A percentile compares a stretch with the other conserved stretches of the same genome.
These are phyloP conservation scores for Verticillium nubilum DNA, from an alignment of 2,329 filamentous ascomycete species.

Conservation along the genomic window DNA sequence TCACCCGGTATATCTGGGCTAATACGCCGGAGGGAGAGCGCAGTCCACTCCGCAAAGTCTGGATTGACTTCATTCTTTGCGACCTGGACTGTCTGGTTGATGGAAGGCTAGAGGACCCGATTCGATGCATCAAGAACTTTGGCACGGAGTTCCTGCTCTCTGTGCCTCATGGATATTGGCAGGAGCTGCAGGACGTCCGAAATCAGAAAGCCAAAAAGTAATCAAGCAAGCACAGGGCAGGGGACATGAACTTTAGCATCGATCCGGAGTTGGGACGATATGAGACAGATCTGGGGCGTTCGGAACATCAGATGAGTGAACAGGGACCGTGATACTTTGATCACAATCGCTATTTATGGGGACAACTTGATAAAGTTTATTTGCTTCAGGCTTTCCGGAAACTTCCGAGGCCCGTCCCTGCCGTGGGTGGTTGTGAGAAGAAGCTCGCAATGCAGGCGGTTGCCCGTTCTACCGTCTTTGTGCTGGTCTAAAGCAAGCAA, in stretches of 20 bases:
- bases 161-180: background rate
- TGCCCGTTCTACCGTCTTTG: no score
- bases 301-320: background rate
- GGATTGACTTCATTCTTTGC: background rate
- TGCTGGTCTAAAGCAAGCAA: no score
- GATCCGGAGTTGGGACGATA: background rate
- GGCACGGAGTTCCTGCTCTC: background rate
- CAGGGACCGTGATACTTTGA: background rate
- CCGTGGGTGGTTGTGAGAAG: background rate
- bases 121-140: background rate
- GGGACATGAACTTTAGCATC: background rate
- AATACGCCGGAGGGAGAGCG: background rate
- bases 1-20: background rate
- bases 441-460: background rate
- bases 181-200: background rate
- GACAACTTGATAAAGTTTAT: background rate
- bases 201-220: background rate
- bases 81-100: background rate
- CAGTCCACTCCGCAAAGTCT: background rate
- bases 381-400: background rate
- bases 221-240: background rate
- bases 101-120: background rate
- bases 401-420: background rate
- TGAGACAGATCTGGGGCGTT: background rate
- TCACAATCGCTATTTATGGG: background rate